Evolutionary conservation across 2,329 filamentous ascomycete species (phyloP).

Genomic region (Neofusicoccum cordaticola): DNA sequence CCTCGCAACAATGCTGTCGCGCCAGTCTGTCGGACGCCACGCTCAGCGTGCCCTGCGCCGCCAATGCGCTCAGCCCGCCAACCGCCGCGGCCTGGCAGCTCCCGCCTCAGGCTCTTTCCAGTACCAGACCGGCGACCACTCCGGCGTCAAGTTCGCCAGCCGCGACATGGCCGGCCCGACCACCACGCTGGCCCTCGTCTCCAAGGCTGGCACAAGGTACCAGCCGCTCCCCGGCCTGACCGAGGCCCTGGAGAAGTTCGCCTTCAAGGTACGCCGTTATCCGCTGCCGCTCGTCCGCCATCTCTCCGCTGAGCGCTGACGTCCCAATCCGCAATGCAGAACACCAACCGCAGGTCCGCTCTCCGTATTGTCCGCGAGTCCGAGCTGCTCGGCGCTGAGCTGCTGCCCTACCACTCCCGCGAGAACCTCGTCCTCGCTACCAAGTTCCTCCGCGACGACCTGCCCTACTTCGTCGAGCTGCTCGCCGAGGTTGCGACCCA

Average conservation of each 20-base stretch:
- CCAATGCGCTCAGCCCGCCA: constrained; percentile 54
- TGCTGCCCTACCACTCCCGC: constrained; percentile 83
- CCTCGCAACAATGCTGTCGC: constrained; percentile 60
- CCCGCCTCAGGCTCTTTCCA: constrained; percentile 73
- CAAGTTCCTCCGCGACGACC: constrained; percentile 91
- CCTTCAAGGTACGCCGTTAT: constrained; percentile 74
- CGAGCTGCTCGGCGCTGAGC: constrained; percentile 89
- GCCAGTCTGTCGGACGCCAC: constrained; percentile 62
- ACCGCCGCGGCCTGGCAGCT: constrained; percentile 63
- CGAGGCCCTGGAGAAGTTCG: constrained; percentile 88
- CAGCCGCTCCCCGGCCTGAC: constrained; percentile 86
- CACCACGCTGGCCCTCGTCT: constrained; percentile 84
- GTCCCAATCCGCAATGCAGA: constrained; percentile 51
- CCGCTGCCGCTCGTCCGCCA: constrained; percentile 9
- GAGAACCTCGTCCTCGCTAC: constrained; percentile 91
- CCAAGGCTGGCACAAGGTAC: constrained; percentile 92
- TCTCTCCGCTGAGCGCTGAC: constrained; percentile 9
- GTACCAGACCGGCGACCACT: constrained; percentile 82
- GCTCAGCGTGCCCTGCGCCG: constrained; percentile 61
- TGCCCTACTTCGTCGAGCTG: constrained; percentile 96
- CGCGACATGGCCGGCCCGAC: constrained; percentile 86
- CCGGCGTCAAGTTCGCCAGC: constrained; percentile 88
- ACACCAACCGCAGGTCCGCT: constrained; percentile 82
- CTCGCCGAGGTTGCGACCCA: constrained; percentile 85
- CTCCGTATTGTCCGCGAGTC: constrained; percentile 92